phyloP scores from a whole-genome alignment of 345 rosid genomes.

The Mercurialis annua region DNA sequence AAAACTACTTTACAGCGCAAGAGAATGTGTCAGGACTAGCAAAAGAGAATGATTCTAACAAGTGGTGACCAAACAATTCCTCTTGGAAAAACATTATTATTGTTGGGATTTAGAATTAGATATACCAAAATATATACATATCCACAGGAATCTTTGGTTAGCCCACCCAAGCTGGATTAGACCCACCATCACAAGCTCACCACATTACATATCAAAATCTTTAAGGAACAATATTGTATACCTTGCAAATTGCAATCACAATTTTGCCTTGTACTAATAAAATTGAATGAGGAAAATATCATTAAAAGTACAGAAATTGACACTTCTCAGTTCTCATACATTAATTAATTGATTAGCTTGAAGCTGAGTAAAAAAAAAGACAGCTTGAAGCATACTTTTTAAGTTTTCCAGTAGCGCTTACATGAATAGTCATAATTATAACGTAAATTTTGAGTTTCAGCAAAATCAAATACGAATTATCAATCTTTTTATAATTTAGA shows the following conservation, averaged over 20 bases:
- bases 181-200: constrained; percentile 13
- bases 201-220: neutral
- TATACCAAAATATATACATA: constrained; percentile 26
- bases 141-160: constrained; percentile 39
- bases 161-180: constrained; percentile 30
- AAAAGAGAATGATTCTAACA: constrained; percentile 39
- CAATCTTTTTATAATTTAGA: no score
- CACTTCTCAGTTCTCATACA: neutral
- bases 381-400: constrained; percentile 29
- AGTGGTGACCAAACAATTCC: constrained; percentile 33
- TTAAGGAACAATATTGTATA: neutral
- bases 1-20: constrained; percentile 24
- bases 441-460: no score
- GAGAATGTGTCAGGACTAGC: constrained; percentile 19
- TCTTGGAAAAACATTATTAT: constrained; percentile 8
- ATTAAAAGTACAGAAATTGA: constrained; percentile 13
- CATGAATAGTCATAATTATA: no score
- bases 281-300: neutral
- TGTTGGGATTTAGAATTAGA: constrained; percentile 9
- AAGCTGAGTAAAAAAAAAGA: constrained; percentile 32
- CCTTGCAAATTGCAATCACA: neutral
- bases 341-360: neutral
- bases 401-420: no score
- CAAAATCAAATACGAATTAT: no score
- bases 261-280: neutral